Percentiles rank a stretch among this genome's conserved stretches.
These are phyloP conservation scores for Carex myosuroides DNA, from an alignment of 176 grass and related monocot genomes.

Conservation along the genomic window DNA sequence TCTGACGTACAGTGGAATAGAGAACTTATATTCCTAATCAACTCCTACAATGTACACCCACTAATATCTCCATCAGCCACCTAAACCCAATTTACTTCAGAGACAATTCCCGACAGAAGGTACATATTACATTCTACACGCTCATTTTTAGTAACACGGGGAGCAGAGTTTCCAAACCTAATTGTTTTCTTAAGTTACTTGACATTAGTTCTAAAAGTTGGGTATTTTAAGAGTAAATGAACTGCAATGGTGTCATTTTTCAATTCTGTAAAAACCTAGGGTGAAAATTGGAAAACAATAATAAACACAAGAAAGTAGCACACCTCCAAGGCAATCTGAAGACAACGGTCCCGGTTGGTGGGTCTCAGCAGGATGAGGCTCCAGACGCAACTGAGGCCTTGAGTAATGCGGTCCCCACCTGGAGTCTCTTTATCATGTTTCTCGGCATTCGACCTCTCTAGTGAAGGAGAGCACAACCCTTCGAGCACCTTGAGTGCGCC, in stretches of 20 bases:
- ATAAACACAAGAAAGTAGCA: conserved; percentile 19
- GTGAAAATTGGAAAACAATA: conserved; percentile 9
- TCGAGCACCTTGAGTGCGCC: conserved; percentile 74
- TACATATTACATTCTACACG: neutral
- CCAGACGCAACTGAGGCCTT: conserved; percentile 96
- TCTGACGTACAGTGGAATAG: too few species aligned
- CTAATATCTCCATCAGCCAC: neutral
- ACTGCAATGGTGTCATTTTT: neutral
- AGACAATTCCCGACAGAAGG: neutral
- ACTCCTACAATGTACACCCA: too few species aligned
- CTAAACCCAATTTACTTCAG: neutral
- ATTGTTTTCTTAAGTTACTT: neutral
- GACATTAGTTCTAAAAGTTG: neutral
- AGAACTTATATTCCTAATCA: too few species aligned
- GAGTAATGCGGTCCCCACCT: conserved; percentile 78
- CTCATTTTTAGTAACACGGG: neutral
- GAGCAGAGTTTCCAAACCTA: neutral
- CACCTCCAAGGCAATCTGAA: conserved; percentile 95
- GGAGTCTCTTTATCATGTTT: conserved; percentile 71
- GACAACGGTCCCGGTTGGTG: conserved; percentile 62
- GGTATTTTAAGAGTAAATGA: neutral
- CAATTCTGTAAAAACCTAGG: neutral
- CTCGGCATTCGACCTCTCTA: conserved; percentile 36
- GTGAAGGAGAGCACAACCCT: conserved; percentile 69
- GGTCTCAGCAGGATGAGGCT: conserved; percentile 88